Evolutionary conservation across 2,329 filamentous ascomycete genomes (phyloP).

Genomic region (Venturia nashicola): DNA sequence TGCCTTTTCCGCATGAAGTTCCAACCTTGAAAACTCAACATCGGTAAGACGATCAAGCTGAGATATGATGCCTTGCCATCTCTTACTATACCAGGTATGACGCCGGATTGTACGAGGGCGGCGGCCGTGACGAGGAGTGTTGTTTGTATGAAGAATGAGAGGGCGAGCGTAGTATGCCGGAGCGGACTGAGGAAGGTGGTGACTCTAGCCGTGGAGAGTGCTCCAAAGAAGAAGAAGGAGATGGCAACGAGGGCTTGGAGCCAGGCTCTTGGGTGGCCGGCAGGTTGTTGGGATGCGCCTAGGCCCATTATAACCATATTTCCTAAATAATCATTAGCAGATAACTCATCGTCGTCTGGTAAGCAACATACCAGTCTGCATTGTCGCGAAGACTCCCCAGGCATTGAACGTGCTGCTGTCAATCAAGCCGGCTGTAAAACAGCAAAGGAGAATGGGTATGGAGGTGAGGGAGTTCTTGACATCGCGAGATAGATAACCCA

Average conservation of each 20-base stretch:
- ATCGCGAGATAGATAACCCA: not conserved
- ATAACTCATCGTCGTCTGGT: not conserved
- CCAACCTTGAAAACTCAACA: slow-evolving; percentile 36
- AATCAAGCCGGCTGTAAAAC: slow-evolving; percentile 34
- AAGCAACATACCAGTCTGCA: slow-evolving; percentile 35
- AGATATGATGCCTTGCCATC: slow-evolving; percentile 3
- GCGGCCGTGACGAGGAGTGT: slow-evolving; percentile 41
- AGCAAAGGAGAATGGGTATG: slow-evolving; percentile 28
- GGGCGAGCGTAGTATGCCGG: slow-evolving; percentile 30
- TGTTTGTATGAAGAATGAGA: slow-evolving; percentile 41
- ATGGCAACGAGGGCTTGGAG: slow-evolving; percentile 42
- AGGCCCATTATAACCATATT: slow-evolving; percentile 54
- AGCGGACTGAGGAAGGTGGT: slow-evolving; percentile 20
- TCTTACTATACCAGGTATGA: slow-evolving; percentile 3
- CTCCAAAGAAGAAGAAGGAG: slow-evolving; percentile 40
- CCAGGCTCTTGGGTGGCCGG: slow-evolving; percentile 39
- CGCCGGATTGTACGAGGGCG: slow-evolving; percentile 30
- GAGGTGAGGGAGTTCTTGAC: slow-evolving; percentile 5
- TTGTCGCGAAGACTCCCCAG: slow-evolving; percentile 37
- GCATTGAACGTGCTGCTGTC: slow-evolving; percentile 37
- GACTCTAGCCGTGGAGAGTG: slow-evolving; percentile 24
- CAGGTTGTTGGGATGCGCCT: slow-evolving; percentile 41
- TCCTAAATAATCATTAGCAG: slow-evolving; percentile 22
- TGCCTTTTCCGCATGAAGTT: not conserved
- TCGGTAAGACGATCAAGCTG: slow-evolving; percentile 17